Conservation (phyloP, 1,284 basidiomycete genomes). For the Moesziomyces parantarcticus region DNA sequence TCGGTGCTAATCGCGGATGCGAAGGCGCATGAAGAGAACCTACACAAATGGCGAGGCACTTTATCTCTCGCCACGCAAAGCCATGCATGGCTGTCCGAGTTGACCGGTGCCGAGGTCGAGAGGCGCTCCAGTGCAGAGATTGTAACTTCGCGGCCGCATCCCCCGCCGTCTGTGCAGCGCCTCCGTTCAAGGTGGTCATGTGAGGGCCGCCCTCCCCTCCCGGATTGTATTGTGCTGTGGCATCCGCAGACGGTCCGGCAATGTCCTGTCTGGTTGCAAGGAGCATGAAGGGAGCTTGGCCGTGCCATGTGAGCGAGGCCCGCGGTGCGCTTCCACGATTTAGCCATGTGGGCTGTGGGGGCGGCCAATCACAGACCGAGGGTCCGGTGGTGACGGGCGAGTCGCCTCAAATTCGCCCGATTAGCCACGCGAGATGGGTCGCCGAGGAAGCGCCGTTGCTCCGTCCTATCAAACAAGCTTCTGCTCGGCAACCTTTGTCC, state of each 20-base stretch:
- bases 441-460: neutral
- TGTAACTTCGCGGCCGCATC: too few relatives aligned
- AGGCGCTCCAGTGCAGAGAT: too few relatives aligned
- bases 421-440: neutral
- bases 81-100: neutral
- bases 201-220: neutral
- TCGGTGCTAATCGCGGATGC: neutral
- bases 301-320: too few relatives aligned
- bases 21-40: too few relatives aligned
- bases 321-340: too few relatives aligned
- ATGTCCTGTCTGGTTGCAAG: neutral
- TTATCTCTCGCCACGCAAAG: too few relatives aligned
- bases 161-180: neutral
- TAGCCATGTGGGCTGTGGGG: slow-evolving; percentile 5
- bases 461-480: too few relatives aligned
- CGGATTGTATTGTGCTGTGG: too few relatives aligned
- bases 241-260: too few relatives aligned
- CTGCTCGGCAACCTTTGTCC: neutral
- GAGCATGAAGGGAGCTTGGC: neutral
- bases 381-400: too few relatives aligned
- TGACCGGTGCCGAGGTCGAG: neutral
- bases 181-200: neutral
- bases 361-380: slow-evolving; percentile 11
- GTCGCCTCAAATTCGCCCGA: neutral
- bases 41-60: too few relatives aligned